phyloP scores from a whole-genome alignment of 768 basidiomycete species.

The Gymnopilus junonius region DNA sequence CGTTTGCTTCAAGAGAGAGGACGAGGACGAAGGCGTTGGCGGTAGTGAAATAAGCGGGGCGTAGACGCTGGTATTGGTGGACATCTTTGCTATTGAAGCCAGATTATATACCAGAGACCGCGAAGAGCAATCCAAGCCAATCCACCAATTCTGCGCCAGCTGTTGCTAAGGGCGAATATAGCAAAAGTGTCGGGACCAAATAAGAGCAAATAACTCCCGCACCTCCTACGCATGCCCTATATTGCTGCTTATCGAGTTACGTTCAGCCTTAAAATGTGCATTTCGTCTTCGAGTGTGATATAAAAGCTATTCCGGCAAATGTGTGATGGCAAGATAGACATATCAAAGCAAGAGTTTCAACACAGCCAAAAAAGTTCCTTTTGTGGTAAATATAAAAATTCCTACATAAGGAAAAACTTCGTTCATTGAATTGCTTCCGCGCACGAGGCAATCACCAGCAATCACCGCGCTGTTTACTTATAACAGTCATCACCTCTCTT shows the following conservation, averaged over 20 bases:
- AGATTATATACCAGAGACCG: conserved; percentile 3
- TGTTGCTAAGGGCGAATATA: conserved; percentile 6
- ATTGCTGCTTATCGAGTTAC: too few species aligned
- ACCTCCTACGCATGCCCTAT: too few species aligned
- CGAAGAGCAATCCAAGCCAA: conserved; percentile 10
- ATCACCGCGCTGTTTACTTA: not conserved
- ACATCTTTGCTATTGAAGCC: not conserved
- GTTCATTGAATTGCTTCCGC: not conserved
- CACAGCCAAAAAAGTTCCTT: not conserved
- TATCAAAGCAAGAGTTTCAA: too few species aligned
- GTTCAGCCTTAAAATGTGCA: too few species aligned
- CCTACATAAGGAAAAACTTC: not conserved
- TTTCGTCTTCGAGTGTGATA: too few species aligned
- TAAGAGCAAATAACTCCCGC: not conserved
- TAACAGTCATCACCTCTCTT: not conserved
- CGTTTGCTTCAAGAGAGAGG: too few species aligned
- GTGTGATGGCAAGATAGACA: too few species aligned
- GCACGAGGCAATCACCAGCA: not conserved
- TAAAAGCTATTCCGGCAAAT: too few species aligned
- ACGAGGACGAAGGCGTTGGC: not conserved
- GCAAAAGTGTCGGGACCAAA: not conserved
- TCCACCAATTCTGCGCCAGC: conserved; percentile 5
- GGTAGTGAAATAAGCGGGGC: not conserved
- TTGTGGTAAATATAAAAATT: not conserved
- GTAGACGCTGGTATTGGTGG: not conserved